Percentiles rank a stretch among this genome's conserved stretches.
Evolutionary conservation across 2,329 filamentous ascomycete genomes (phyloP).

Genomic region (Aaosphaeria arxii): DNA sequence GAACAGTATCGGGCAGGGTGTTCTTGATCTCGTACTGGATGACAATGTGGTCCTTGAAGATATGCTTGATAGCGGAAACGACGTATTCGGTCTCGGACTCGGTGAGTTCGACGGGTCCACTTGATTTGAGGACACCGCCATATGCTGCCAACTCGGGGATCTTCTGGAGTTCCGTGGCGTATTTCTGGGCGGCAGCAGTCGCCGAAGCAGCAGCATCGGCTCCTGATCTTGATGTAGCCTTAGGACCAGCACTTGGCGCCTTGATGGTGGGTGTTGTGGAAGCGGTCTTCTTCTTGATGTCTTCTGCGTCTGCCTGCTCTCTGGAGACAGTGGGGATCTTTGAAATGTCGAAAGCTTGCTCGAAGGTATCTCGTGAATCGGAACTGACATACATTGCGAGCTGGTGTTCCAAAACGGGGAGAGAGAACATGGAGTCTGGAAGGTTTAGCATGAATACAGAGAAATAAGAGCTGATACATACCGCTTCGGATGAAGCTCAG

Average conservation of each 20-base stretch:
- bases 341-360: slow-evolving; percentile 82
- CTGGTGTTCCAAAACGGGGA: slow-evolving; percentile 94
- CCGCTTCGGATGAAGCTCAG: slow-evolving; percentile 89
- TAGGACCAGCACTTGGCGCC: slow-evolving; percentile 79
- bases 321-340: slow-evolving; percentile 90
- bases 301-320: slow-evolving; percentile 93
- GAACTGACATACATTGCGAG: slow-evolving; percentile 97
- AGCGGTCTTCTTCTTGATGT: slow-evolving; percentile 95
- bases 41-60: slow-evolving; percentile 96
- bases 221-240: slow-evolving; percentile 63
- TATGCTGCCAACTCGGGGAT: slow-evolving; percentile 92
- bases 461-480: slow-evolving; percentile 42
- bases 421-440: slow-evolving; percentile 87
- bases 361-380: slow-evolving; percentile 81
- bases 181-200: slow-evolving; percentile 79
- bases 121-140: slow-evolving; percentile 89
- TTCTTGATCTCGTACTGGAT: slow-evolving; percentile 98
- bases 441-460: slow-evolving; percentile 13
- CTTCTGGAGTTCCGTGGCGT: slow-evolving; percentile 79
- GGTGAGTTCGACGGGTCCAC: slow-evolving; percentile 79
- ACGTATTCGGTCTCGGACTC: slow-evolving; percentile 98
- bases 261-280: slow-evolving; percentile 91
- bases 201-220: slow-evolving; percentile 75
- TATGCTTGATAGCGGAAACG: slow-evolving; percentile 88
- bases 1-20: slow-evolving; percentile 76